Evolutionary conservation across 1,139 yeast species (phyloP), one percentile per base, ranked within the genome.

Genomic region (Groenewaldozyma sp.): DNA sequence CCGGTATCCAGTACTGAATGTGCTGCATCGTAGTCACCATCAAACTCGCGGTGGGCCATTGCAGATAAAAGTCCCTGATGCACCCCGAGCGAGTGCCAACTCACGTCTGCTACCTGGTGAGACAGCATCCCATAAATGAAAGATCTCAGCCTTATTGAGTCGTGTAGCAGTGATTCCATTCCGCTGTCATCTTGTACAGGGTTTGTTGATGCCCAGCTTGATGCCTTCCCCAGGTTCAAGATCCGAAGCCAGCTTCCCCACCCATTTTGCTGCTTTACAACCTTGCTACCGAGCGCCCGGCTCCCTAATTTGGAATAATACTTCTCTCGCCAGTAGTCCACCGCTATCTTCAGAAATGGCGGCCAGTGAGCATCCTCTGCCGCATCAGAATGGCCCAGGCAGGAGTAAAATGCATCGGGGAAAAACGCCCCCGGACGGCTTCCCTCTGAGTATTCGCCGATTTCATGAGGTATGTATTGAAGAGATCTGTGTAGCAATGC

Each of bases 301-400:
- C 18, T 9, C 9, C 35, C 29, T 13, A 32, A n/a, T 7, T 7
- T 20, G 4, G 34, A 14, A 2, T 28, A 38, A 18, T 65, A 64
- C 38, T 56, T 54, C 20, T 57, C 57, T 22, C 54, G 56, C 60
- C 66, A 71, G 46, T 62, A 61, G 18, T 56, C 50, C 11, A 67
- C 68, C 0, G 76, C 73, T 1, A 55, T 55, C 9, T 60, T 56
- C 24, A 76, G 49, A 49, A 76, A 76, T 1, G 76, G 76, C 1
- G 82, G 81, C 82, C 83, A 77, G 50, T 77, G 82, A 1, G 77
- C 64, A 28, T 60, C 69, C 53, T 77, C 83, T 2, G 80, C 78
- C 3, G 70, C 71, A 4, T 68, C 68, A 3, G 71, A 62, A 36
- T 58, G 50, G 3, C 67, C 70, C 42, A 72, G 58, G 52, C 82